These are phyloP conservation scores for Podaxis pistillaris DNA, from an alignment of 768 basidiomycete genomes.

Conservation along the genomic window DNA sequence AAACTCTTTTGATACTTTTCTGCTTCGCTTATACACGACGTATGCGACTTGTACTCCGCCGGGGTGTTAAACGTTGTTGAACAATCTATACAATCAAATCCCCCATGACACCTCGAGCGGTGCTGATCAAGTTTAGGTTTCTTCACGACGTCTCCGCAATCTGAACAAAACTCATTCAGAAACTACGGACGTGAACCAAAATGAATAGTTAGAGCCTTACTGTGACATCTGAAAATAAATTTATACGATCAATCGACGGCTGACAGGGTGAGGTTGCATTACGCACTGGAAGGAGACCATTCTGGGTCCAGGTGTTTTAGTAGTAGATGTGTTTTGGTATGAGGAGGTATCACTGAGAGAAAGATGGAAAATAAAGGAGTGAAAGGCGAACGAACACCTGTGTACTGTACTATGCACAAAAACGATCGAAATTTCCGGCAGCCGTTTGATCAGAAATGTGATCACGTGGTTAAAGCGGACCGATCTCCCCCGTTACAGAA, in stretches of 20 bases:
- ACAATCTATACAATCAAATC: conserved; percentile 87
- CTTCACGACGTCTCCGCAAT: conserved; percentile 84
- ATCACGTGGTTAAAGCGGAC: neutral
- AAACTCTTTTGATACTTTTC: conserved; percentile 90
- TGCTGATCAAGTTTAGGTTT: conserved; percentile 93
- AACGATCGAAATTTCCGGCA: neutral
- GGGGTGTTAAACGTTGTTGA: conserved; percentile 79
- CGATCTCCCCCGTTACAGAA: neutral
- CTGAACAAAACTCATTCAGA: conserved; percentile 31
- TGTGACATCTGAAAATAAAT: conserved; percentile 57
- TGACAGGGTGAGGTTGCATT: neutral
- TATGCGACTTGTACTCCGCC: conserved; percentile 78
- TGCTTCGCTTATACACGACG: conserved; percentile 83
- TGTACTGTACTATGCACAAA: too few relatives aligned
- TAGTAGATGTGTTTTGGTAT: neutral
- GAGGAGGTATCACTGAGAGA: neutral
- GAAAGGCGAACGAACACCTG: neutral
- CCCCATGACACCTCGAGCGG: conserved; percentile 52
- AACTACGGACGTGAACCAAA: neutral
- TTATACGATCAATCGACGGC: neutral
- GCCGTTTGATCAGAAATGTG: neutral
- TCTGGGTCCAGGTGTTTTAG: conserved; percentile 2
- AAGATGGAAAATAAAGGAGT: neutral
- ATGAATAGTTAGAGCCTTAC: conserved; percentile 34
- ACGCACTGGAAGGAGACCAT: conserved; percentile 34